Evolutionary conservation across 1,284 basidiomycete species (phyloP), one percentile per base, ranked within the genome.

Genomic region (Coniferiporia sulphurascens): DNA sequence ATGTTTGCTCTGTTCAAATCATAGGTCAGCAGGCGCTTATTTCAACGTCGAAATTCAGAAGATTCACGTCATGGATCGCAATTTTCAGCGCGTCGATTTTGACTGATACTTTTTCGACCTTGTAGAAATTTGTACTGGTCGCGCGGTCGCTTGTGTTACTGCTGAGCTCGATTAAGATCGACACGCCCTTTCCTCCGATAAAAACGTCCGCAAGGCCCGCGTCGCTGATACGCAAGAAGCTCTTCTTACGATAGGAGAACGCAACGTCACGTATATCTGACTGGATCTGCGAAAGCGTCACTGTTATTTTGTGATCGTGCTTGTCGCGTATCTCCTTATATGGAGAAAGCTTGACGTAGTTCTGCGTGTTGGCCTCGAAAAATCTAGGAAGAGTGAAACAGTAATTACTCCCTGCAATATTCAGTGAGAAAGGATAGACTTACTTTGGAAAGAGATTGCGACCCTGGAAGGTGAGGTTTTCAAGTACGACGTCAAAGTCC

Each of bases 221-320:
- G 76, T 98, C 96, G 48, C 76, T 82, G 70, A 97, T 74, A 78
- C 89, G 91, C 67, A 92, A 82, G 4, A 91, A 91, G 0, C 76
- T 78, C 78, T 91, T 91, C 77, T 83, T 89, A 64, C 76, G 79
- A 73, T 91, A 92, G 70, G 89, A 93, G 72, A 97, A 96, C 12
- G 89, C 86, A 19, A 97, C 91, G 67, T 97, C 94, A 44, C 89
- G 83, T 80, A 97, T 88, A 69, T 96, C 94, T n/a, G 90, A 88
- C 73, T 98, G 95, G 68, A 98, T 91, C 73, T 98, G 95, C 32
- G 78, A 78, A 43, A 95, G 77, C 5, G 82, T 84, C 59, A 95
- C 69, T 15, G 79, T 84, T 67, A 95, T 82, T 64, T 85, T 82
- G 71, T 93, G 90, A 63, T 80, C 79, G 54, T 78, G 73, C 61